Evolutionary conservation across 2,329 filamentous ascomycete genomes (phyloP).

Genomic region (Paraconiothyrium sp.): DNA sequence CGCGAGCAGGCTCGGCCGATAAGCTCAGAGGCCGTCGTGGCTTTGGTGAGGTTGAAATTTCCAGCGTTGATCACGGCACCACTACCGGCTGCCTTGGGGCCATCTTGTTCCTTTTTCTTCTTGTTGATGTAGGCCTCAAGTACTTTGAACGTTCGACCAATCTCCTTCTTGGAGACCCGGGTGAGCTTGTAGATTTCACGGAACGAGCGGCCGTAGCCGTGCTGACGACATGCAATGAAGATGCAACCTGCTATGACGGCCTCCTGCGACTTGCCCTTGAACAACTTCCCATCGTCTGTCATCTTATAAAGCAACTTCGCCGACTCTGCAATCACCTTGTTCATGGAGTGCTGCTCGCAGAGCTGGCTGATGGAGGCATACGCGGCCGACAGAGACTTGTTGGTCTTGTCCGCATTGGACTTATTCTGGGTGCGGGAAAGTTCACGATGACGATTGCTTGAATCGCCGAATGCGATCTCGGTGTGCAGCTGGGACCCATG

Average conservation of each 20-base stretch:
- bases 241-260: constrained; percentile 95
- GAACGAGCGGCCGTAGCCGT: constrained; percentile 87
- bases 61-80: constrained; percentile 62
- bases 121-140: constrained; percentile 82
- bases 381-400: constrained; percentile 81
- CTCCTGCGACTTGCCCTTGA: constrained; percentile 95
- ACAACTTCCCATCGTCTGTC: constrained; percentile 88
- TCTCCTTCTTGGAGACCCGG: constrained; percentile 95
- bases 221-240: constrained; percentile 95
- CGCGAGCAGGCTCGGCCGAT: constrained; percentile 90
- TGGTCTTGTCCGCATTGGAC: constrained; percentile 80
- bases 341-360: constrained; percentile 74
- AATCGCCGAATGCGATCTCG: constrained; percentile 83
- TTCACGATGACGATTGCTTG: constrained; percentile 74
- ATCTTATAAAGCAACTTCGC: constrained; percentile 97
- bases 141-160: constrained; percentile 92
- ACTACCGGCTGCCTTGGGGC: constrained; percentile 37
- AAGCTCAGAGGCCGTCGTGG: constrained; percentile 83
- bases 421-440: constrained; percentile 87
- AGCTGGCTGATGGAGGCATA: constrained; percentile 88
- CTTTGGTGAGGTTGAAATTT: constrained; percentile 75
- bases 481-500: constrained; percentile 92
- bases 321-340: constrained; percentile 82
- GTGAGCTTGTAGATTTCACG: constrained; percentile 94
- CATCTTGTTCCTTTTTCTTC: constrained; percentile 53